Conservation (phyloP, 2,329 filamentous ascomycete genomes). For the Fusarium duplospermum region DNA sequence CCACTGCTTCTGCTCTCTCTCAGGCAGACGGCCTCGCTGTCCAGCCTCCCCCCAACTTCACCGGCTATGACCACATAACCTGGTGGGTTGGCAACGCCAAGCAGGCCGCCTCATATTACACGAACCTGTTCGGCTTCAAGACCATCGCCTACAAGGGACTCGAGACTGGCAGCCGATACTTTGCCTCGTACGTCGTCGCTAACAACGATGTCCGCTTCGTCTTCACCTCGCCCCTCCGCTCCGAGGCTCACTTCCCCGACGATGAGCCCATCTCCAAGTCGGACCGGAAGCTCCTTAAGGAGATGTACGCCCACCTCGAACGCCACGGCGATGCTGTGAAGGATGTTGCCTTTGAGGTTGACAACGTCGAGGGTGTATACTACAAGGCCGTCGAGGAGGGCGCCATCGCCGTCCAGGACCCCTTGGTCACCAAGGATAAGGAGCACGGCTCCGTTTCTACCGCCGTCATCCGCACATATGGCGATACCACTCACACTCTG, state of each 20-base stretch:
- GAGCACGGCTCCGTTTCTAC: slow-evolving; percentile 74
- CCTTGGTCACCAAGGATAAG: slow-evolving; percentile 66
- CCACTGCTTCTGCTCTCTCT: slow-evolving; percentile 46
- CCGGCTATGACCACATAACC: slow-evolving; percentile 91
- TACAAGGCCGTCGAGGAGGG: slow-evolving; percentile 75
- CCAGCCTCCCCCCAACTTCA: slow-evolving; percentile 70
- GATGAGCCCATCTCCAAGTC: slow-evolving; percentile 71
- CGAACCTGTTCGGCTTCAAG: slow-evolving; percentile 86
- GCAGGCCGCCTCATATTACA: slow-evolving; percentile 91
- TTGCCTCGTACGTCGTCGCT: slow-evolving; percentile 85
- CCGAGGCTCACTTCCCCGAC: slow-evolving; percentile 62
- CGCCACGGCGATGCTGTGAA: slow-evolving; percentile 94
- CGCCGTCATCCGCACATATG: slow-evolving; percentile 90
- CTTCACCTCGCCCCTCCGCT: slow-evolving; percentile 83
- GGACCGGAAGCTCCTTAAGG: slow-evolving; percentile 74
- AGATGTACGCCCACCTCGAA: slow-evolving; percentile 86
- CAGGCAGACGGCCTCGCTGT: slow-evolving; percentile 64
- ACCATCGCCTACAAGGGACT: slow-evolving; percentile 86
- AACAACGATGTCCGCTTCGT: slow-evolving; percentile 85
- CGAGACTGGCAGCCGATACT: slow-evolving; percentile 84
- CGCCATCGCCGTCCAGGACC: slow-evolving; percentile 71
- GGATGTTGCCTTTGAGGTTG: slow-evolving; percentile 95
- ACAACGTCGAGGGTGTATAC: slow-evolving; percentile 86
- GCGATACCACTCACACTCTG: slow-evolving; percentile 94
- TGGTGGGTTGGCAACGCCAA: slow-evolving; percentile 99